A percentile compares a stretch with the other conserved stretches of the same genome.
phyloP scores from a whole-genome alignment of 2,329 filamentous ascomycete genomes.

The Epichloe aotearoae region DNA sequence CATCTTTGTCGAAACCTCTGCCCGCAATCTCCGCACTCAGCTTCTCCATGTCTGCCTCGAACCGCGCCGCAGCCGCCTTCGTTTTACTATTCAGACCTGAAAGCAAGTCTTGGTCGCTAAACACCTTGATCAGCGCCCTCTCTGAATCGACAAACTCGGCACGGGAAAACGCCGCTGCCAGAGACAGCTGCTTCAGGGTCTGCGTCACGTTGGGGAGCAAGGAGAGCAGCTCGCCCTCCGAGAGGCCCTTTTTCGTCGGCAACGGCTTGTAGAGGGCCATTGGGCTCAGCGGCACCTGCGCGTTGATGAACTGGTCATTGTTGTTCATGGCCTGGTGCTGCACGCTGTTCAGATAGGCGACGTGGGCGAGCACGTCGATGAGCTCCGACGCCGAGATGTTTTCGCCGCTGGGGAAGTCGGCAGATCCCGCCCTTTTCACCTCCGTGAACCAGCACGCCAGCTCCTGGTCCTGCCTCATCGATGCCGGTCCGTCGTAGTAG shows the following conservation, averaged over 20 bases:
- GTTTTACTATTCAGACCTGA: slow-evolving; percentile 18
- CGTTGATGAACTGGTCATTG: slow-evolving; percentile 23
- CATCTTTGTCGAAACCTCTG: slow-evolving; percentile 27
- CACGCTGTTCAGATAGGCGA: slow-evolving; percentile 15
- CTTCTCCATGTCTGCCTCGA: slow-evolving; percentile 22
- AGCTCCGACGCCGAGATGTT: slow-evolving; percentile 15
- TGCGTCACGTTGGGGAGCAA: slow-evolving; percentile 21
- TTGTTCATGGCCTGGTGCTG: slow-evolving; percentile 30
- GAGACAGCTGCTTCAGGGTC: slow-evolving; percentile 22
- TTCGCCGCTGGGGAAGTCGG: slow-evolving; percentile 26
- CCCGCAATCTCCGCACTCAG: slow-evolving; percentile 24
- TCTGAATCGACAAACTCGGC: slow-evolving; percentile 23
- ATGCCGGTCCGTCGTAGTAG: slow-evolving; percentile 25
- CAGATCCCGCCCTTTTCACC: slow-evolving; percentile 21
- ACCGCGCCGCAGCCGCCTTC: slow-evolving; percentile 19
- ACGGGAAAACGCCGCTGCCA: slow-evolving; percentile 27
- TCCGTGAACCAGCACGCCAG: slow-evolving; percentile 31
- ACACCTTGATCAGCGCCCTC: slow-evolving; percentile 27
- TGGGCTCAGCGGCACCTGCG: slow-evolving; percentile 28
- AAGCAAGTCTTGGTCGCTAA: slow-evolving; percentile 23
- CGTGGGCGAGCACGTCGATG: slow-evolving; percentile 27
- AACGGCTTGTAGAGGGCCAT: slow-evolving; percentile 25
- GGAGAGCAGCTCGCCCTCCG: slow-evolving; percentile 16
- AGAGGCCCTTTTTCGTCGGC: slow-evolving; percentile 25
- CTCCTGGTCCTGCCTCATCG: slow-evolving; percentile 24